Percentiles rank a stretch among this genome's conserved stretches.
These are phyloP conservation scores for Paracoccidioides lutzii DNA, from an alignment of 2,329 filamentous ascomycete genomes.

Conservation along the genomic window DNA sequence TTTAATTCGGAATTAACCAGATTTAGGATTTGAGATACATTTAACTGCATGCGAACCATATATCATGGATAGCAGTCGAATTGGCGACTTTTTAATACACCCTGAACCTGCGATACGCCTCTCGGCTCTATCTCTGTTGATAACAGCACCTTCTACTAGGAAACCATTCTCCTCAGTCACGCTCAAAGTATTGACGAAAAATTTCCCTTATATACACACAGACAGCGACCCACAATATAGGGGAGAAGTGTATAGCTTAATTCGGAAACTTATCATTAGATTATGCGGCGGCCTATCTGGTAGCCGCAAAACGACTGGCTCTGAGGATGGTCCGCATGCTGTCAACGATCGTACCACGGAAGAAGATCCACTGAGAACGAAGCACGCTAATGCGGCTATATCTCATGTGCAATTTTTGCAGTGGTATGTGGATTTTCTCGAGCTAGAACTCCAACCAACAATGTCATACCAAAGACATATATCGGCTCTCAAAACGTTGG, in stretches of 20 bases:
- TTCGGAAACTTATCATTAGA: constrained; percentile 64
- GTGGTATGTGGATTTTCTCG: constrained; percentile 63
- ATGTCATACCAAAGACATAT: constrained; percentile 85
- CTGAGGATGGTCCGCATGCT: background rate
- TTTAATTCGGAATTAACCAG: background rate
- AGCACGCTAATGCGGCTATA: background rate
- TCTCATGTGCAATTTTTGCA: constrained; percentile 42
- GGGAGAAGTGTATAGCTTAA: constrained; percentile 62
- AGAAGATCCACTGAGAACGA: background rate
- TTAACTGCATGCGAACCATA: constrained; percentile 7
- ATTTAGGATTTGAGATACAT: background rate
- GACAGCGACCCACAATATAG: constrained; percentile 80
- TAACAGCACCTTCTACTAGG: constrained; percentile 61
- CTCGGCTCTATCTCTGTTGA: constrained; percentile 67
- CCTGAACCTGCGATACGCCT: constrained; percentile 55
- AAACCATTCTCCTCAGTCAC: constrained; percentile 54
- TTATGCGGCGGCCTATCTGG: constrained; percentile 51
- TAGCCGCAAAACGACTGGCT: constrained; percentile 3
- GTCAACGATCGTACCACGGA: background rate
- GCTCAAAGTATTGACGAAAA: constrained; percentile 49
- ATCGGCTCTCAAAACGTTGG: constrained; percentile 59
- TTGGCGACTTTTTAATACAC: constrained; percentile 29
- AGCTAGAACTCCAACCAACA: constrained; percentile 61
- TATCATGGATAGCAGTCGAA: constrained; percentile 23
- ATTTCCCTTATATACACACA: constrained; percentile 60